Evolutionary conservation across 371 early-diverging fungal genomes (phyloP).

Genomic region (Conidiobolus incongruus): DNA sequence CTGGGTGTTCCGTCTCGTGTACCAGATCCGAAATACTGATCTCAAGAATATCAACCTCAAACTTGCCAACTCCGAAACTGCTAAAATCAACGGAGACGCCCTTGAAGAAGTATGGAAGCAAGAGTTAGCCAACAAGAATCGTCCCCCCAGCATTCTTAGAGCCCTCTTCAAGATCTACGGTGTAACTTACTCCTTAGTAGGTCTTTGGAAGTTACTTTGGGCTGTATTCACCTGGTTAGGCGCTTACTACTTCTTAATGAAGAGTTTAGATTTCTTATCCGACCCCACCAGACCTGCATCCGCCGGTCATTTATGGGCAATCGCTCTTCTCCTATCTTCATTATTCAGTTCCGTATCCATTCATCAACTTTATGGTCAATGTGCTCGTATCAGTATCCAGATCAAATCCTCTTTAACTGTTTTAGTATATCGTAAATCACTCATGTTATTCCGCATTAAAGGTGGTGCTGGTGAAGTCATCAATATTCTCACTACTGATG

Average conservation of each 20-base stretch:
- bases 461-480: constrained; percentile 30
- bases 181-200: constrained; percentile 16
- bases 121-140: constrained; percentile 4
- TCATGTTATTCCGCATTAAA: constrained; percentile 4
- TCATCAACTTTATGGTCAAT: constrained; percentile 28
- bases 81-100: constrained; percentile 7
- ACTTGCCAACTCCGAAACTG: constrained; percentile 5
- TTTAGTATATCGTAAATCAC: constrained; percentile 28
- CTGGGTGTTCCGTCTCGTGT: constrained; percentile 9
- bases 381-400: constrained; percentile 25
- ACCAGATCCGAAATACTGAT: constrained; percentile 5
- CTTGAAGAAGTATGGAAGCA: constrained; percentile 8
- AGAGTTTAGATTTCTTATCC: constrained; percentile 12
- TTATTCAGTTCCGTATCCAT: constrained; percentile 18
- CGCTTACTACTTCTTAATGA: constrained; percentile 19
- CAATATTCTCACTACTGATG: constrained; percentile 53
- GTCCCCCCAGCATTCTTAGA: constrained; percentile 2
- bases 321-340: constrained; percentile 17
- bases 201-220: constrained; percentile 32
- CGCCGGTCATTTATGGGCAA: constrained; percentile 21
- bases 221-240: constrained; percentile 28
- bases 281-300: too few species aligned
- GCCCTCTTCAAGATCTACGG: constrained; percentile 7
- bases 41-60: constrained; percentile 6
- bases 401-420: constrained; percentile 24